Percentiles rank a stretch among this genome's conserved stretches.
Conservation (phyloP, 306 rosid genomes). For the Prunus fruticosa region DNA sequence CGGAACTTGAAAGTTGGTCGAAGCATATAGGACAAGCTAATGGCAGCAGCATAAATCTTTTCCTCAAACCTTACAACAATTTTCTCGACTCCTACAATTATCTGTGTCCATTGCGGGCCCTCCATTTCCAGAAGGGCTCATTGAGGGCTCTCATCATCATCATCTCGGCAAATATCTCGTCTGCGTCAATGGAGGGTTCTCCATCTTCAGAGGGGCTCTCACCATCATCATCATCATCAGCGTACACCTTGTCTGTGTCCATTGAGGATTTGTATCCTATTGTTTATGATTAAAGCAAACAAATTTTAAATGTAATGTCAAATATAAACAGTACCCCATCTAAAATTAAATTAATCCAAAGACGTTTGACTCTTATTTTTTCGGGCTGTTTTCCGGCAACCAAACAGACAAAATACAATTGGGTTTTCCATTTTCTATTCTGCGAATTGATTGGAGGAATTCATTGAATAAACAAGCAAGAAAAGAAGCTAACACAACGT, state of each 20-base stretch:
- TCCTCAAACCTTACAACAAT: too few species aligned
- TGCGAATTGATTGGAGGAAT: not conserved
- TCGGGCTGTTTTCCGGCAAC: not conserved
- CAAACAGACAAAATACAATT: not conserved
- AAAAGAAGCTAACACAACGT: constrained; percentile 6
- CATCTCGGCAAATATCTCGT: too few species aligned
- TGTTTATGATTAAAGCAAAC: not conserved
- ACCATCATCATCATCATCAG: too few species aligned
- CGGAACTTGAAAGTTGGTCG: constrained; percentile 37
- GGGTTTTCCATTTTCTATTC: not conserved
- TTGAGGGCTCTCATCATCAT: too few species aligned
- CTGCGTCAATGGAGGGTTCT: too few species aligned
- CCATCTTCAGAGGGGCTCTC: too few species aligned
- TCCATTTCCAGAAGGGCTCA: too few species aligned
- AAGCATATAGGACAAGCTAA: constrained; percentile 89
- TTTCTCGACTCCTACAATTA: too few species aligned
- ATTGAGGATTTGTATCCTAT: constrained; percentile 25
- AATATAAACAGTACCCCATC: not conserved
- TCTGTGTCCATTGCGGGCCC: too few species aligned
- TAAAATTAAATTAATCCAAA: not conserved
- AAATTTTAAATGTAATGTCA: not conserved
- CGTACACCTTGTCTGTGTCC: too few species aligned
- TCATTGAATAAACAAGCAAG: not conserved
- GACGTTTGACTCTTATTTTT: not conserved
- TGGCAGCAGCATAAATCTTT: not conserved